phyloP scores from a whole-genome alignment of 306 rosid species.

The Cicer pinnatifidum region DNA sequence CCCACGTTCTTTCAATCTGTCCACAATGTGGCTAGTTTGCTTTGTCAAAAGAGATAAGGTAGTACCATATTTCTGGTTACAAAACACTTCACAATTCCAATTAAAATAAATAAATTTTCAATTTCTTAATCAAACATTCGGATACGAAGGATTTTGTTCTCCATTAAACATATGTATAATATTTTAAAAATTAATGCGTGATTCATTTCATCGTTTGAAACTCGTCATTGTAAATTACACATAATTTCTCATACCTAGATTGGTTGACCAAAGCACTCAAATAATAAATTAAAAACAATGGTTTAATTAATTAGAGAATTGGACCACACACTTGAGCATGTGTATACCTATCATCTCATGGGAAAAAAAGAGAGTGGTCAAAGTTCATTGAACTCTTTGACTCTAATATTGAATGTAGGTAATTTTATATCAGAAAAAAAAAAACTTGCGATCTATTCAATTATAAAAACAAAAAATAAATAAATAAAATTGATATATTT shows the following conservation, averaged over 20 bases:
- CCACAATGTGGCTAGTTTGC: conserved; percentile 34
- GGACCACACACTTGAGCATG: conserved; percentile 30
- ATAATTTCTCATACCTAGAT: neutral
- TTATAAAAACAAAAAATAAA: too few relatives aligned
- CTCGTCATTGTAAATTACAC: neutral
- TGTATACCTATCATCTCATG: neutral
- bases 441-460: too few relatives aligned
- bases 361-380: conserved; percentile 24
- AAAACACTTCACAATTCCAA: conserved; percentile 17
- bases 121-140: conserved; percentile 7
- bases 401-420: too few relatives aligned
- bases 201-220: conserved; percentile 5
- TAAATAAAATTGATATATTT: too few relatives aligned
- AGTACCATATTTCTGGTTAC: conserved; percentile 20
- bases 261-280: conserved; percentile 39
- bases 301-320: conserved; percentile 17
- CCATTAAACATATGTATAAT: neutral
- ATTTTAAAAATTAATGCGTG: neutral
- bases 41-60: conserved; percentile 49
- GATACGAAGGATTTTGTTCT: conserved; percentile 38
- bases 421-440: too few relatives aligned
- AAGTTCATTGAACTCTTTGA: conserved; percentile 35
- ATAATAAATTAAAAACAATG: conserved; percentile 26
- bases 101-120: conserved; percentile 8
- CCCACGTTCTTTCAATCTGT: conserved; percentile 27